Evolutionary conservation across 768 basidiomycete genomes (phyloP).

Genomic region (Lactifluus echinatus): DNA sequence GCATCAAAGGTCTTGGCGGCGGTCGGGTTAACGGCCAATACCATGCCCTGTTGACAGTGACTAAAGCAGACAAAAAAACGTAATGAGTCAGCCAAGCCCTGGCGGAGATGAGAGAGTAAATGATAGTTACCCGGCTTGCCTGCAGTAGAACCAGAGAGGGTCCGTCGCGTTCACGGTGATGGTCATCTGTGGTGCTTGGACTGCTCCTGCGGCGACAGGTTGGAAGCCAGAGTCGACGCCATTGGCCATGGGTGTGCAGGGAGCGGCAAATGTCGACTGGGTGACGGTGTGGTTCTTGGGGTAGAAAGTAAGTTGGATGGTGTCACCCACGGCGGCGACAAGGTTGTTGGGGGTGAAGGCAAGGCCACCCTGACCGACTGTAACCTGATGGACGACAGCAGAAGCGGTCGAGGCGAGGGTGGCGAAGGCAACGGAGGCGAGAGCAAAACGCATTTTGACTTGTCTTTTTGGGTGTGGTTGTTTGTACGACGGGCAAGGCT

Average conservation of each 20-base stretch:
- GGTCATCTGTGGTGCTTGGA: slow-evolving; percentile 2
- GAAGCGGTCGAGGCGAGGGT: slow-evolving; percentile 9
- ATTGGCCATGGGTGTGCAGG: slow-evolving; percentile 23
- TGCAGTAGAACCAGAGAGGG: slow-evolving; percentile 29
- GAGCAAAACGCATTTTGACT: slow-evolving; percentile 16
- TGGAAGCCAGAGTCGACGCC: slow-evolving; percentile 28
- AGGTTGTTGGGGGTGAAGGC: slow-evolving; percentile 13
- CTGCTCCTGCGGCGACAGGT: slow-evolving; percentile 16
- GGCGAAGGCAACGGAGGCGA: slow-evolving; percentile 8
- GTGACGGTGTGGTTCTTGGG: slow-evolving; percentile 28
- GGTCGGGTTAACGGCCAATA: slow-evolving; percentile 27
- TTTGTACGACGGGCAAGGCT: no score
- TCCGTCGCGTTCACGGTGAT: slow-evolving; percentile 21
- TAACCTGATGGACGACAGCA: slow-evolving; percentile 2
- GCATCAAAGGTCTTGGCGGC: slow-evolving; percentile 23
- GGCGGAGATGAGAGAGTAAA: not conserved
- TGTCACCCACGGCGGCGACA: slow-evolving; percentile 22
- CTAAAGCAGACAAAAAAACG: slow-evolving; percentile 6
- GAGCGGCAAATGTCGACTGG: slow-evolving; percentile 29
- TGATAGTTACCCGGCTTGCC: slow-evolving; percentile 23
- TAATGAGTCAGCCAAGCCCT: not conserved
- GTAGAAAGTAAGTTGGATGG: slow-evolving; percentile 16
- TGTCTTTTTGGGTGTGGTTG: slow-evolving; percentile 8
- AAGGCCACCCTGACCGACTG: slow-evolving; percentile 14
- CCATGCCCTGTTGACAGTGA: slow-evolving; percentile 26